Percentiles rank a stretch among this genome's conserved stretches.
phyloP scores from a whole-genome alignment of 257 asterid genomes.

The Ilex aquifolium region DNA sequence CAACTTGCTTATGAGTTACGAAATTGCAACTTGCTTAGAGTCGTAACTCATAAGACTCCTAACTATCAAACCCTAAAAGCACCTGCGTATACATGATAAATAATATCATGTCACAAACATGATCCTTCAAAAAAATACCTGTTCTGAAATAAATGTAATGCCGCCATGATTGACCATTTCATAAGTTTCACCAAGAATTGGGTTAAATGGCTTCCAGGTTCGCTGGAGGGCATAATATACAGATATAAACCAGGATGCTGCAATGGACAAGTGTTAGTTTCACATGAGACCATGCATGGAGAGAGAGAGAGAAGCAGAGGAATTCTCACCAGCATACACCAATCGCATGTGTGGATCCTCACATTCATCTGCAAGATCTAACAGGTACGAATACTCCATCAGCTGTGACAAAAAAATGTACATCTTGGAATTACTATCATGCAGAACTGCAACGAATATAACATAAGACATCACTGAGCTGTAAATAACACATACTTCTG shows the following conservation, averaged over 20 bases:
- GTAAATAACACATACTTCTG: constrained; percentile 62
- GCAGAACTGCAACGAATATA: neutral
- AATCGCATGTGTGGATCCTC: constrained; percentile 93
- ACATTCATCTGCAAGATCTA: constrained; percentile 89
- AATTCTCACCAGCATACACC: constrained; percentile 60
- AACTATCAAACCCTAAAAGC: too few relatives aligned
- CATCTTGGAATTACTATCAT: constrained; percentile 8
- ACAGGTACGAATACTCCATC: constrained; percentile 87
- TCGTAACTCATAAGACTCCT: too few relatives aligned
- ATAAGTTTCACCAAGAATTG: constrained; percentile 96
- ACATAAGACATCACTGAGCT: constrained; percentile 13
- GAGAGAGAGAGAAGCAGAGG: constrained; percentile 20
- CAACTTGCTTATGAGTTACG: too few relatives aligned
- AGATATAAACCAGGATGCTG: constrained; percentile 93
- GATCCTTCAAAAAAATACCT: constrained; percentile 32
- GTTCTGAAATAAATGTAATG: constrained; percentile 81
- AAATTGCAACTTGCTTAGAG: too few relatives aligned
- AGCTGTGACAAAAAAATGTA: constrained; percentile 41
- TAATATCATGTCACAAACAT: neutral
- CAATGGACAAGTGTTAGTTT: constrained; percentile 19
- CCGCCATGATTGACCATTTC: constrained; percentile 87
- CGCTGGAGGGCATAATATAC: constrained; percentile 88
- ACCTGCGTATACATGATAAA: too few relatives aligned
- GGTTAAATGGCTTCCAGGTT: constrained; percentile 98
- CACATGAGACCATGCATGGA: neutral